Evolutionary conservation across 2,329 filamentous ascomycete species (phyloP).

Genomic region (Curvularia sp.): DNA sequence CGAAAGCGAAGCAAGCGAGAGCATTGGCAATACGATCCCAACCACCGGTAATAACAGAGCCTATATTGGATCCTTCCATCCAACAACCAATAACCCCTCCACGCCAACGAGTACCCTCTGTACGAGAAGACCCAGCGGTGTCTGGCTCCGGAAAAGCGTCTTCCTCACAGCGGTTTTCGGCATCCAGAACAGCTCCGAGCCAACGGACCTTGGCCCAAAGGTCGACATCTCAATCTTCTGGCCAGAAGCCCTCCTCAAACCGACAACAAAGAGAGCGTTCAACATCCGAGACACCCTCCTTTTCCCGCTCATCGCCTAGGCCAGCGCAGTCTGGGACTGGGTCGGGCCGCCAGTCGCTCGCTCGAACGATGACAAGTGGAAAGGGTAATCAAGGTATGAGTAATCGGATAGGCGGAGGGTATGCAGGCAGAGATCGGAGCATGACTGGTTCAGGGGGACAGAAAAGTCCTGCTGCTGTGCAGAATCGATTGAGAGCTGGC

Average conservation of each 20-base stretch:
- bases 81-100: conserved; percentile 14
- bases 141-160: not conserved
- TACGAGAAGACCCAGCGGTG: conserved; percentile 12
- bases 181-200: not conserved
- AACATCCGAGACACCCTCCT: conserved; percentile 8
- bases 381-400: conserved; percentile 25
- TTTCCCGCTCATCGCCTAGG: conserved; percentile 14
- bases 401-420: conserved; percentile 10
- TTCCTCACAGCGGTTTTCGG: conserved; percentile 3
- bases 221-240: conserved; percentile 6
- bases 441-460: not conserved
- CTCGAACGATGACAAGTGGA: conserved; percentile 35
- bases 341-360: conserved; percentile 18
- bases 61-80: not conserved
- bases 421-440: not conserved
- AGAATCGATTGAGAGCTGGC: conserved; percentile 1
- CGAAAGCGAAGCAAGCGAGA: conserved; percentile 7
- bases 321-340: conserved; percentile 17
- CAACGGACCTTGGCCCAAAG: not conserved
- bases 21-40: not conserved
- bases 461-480: not conserved
- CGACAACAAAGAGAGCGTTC: conserved; percentile 10
- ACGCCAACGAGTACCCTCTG: conserved; percentile 7
- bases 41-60: not conserved
- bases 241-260: not conserved